These are phyloP conservation scores for Trypanosoma platydactyli DNA, from an alignment of 208 protist species.

Conservation along the genomic window DNA sequence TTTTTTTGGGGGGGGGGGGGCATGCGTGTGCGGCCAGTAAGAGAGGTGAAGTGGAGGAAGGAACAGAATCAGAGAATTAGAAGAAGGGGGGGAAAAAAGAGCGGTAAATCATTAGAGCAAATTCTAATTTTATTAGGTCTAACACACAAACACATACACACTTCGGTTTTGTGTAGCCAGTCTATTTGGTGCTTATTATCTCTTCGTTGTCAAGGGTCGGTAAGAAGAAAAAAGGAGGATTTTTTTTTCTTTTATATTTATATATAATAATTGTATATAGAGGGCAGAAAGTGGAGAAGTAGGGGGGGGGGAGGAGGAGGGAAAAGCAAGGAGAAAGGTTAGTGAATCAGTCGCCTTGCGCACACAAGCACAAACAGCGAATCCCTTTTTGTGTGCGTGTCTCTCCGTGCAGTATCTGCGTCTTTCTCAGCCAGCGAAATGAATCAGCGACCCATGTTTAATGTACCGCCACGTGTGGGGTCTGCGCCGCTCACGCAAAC, in stretches of 20 bases:
- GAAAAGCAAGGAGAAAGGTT: not conserved
- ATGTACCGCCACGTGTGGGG: conserved; percentile 20
- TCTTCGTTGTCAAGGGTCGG: conserved; percentile 8
- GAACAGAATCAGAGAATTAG: conserved; percentile 22
- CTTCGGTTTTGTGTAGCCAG: no score
- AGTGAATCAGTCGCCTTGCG: no score
- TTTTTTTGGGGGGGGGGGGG: conserved; percentile 8
- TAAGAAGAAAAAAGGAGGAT: conserved; percentile 12
- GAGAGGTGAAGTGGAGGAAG: conserved; percentile 4
- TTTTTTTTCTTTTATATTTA: no score
- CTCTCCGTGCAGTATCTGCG: not conserved
- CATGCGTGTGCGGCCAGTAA: not conserved
- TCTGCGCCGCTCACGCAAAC: conserved; percentile 24
- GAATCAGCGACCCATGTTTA: conserved; percentile 17
- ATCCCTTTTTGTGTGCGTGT: conserved; percentile 3
- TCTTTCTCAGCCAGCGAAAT: conserved; percentile 10
- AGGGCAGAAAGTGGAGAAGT: no score
- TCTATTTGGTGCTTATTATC: no score
- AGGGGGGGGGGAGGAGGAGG: not conserved
- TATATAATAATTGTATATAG: no score
- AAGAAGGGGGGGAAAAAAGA: conserved; percentile 12
- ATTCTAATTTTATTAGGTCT: not conserved
- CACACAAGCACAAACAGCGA: not conserved
- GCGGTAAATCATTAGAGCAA: conserved; percentile 5
- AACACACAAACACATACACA: no score